phyloP scores from a whole-genome alignment of 805 yeast species.

The Schwanniomyces pseudopolymorphus region DNA sequence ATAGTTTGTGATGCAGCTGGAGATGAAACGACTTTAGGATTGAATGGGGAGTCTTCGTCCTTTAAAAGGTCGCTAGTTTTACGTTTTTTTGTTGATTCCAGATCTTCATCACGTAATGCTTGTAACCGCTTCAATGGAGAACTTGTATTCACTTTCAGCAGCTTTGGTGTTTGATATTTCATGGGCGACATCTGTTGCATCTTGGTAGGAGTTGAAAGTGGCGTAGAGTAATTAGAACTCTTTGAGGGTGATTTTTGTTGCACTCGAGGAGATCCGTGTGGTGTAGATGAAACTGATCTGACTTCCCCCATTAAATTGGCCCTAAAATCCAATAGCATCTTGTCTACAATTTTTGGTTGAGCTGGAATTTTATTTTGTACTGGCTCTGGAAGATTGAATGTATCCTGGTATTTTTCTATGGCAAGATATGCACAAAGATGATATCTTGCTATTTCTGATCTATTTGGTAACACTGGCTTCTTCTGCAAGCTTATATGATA shows the following conservation, averaged over 20 bases:
- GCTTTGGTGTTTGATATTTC: conserved; percentile 27
- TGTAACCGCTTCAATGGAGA: conserved; percentile 40
- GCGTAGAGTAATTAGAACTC: conserved; percentile 9
- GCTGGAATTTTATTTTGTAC: conserved; percentile 55
- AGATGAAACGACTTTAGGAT: conserved; percentile 11
- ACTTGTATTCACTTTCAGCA: conserved; percentile 19
- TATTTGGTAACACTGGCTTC: conserved; percentile 47
- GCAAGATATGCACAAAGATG: conserved; percentile 69
- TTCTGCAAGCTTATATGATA: conserved; percentile 54
- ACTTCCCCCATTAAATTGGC: conserved; percentile 33
- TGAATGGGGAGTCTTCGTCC: conserved; percentile 28
- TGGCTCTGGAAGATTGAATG: conserved; percentile 50
- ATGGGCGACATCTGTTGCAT: conserved; percentile 14
- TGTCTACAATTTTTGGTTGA: conserved; percentile 44
- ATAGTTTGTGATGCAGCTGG: conserved; percentile 3
- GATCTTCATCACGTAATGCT: conserved; percentile 18
- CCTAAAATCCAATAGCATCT: conserved; percentile 47
- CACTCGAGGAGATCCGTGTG: conserved; percentile 21
- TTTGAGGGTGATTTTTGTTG: conserved; percentile 9
- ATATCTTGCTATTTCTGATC: conserved; percentile 62
- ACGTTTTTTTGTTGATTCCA: conserved; percentile 9
- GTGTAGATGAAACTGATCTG: conserved; percentile 16
- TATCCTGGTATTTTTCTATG: conserved; percentile 46
- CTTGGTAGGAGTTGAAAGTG: conserved; percentile 12
- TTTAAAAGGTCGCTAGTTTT: conserved; percentile 7